Percentiles rank a stretch among this genome's conserved stretches.
These are phyloP conservation scores for Achaetomiella virescens DNA, from an alignment of 495 filamentous ascomycete species.

Conservation along the genomic window DNA sequence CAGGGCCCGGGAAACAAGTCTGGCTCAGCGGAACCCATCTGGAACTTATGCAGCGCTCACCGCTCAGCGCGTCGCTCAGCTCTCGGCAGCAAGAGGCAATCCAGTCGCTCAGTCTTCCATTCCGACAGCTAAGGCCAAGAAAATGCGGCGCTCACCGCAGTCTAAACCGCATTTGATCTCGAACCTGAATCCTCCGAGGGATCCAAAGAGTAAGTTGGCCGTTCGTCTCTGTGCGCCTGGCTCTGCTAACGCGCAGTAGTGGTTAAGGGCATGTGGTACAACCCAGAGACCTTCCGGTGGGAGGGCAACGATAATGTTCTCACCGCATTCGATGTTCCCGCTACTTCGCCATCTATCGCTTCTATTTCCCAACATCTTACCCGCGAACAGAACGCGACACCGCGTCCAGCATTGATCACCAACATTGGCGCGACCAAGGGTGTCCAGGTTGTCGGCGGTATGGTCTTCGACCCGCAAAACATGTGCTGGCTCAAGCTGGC, in stretches of 20 bases:
- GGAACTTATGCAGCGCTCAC: constrained; percentile 58
- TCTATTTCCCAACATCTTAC: constrained; percentile 43
- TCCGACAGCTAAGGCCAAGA: constrained; percentile 47
- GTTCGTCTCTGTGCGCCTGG: background rate
- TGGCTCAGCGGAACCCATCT: constrained; percentile 50
- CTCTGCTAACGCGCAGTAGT: constrained; percentile 40
- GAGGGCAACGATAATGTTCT: constrained; percentile 91
- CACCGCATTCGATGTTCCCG: constrained; percentile 61
- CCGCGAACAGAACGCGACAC: constrained; percentile 52
- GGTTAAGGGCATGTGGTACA: constrained; percentile 92
- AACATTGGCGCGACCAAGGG: constrained; percentile 70
- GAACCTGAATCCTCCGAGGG: constrained; percentile 42
- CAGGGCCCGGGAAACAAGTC: constrained; percentile 80
- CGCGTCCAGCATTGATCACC: constrained; percentile 87
- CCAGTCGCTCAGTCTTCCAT: constrained; percentile 24
- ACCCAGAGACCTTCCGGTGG: constrained; percentile 77
- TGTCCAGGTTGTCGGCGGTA: constrained; percentile 85
- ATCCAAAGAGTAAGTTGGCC: constrained; percentile 40
- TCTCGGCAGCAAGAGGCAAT: constrained; percentile 46
- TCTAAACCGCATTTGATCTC: constrained; percentile 46
- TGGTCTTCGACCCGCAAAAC: constrained; percentile 93
- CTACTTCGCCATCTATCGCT: constrained; percentile 41
- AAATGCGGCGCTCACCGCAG: constrained; percentile 47
- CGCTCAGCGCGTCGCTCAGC: constrained; percentile 74
- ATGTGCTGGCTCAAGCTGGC: constrained; percentile 90